Evolutionary conservation across 1,284 basidiomycete genomes (phyloP).

Genomic region (Gomphus bonarii): DNA sequence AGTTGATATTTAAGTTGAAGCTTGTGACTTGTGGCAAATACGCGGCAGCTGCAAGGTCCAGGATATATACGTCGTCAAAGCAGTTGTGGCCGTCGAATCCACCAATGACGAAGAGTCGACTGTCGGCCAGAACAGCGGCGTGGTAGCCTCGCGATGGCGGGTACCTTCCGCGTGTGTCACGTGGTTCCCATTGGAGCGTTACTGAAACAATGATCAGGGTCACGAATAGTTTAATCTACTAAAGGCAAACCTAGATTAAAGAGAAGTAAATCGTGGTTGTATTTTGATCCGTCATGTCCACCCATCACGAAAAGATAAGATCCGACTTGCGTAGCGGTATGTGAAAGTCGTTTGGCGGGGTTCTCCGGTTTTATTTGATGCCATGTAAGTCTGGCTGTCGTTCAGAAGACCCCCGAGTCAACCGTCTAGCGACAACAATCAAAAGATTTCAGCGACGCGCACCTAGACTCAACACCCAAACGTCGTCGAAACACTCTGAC

Average conservation of each 20-base stretch:
- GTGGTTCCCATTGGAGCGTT: conserved; percentile 54
- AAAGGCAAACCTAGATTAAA: conserved; percentile 72
- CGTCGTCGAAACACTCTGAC: conserved; percentile 67
- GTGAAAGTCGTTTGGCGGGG: conserved; percentile 57
- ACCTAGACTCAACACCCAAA: conserved; percentile 84
- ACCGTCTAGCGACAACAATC: neutral
- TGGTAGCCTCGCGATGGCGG: conserved; percentile 75
- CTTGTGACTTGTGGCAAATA: conserved; percentile 90
- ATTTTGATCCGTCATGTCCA: conserved; percentile 75
- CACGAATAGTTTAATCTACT: neutral
- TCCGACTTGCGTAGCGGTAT: conserved; percentile 87
- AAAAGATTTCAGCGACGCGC: conserved; percentile 21
- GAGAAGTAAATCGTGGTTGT: conserved; percentile 70
- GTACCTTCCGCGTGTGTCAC: conserved; percentile 53
- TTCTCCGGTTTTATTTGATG: conserved; percentile 46
- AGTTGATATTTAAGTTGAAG: conserved; percentile 29
- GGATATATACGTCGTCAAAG: conserved; percentile 75
- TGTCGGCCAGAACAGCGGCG: conserved; percentile 71
- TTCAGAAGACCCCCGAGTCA: neutral
- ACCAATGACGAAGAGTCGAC: conserved; percentile 77
- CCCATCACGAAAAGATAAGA: conserved; percentile 86
- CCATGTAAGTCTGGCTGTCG: conserved; percentile 63
- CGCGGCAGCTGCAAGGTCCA: conserved; percentile 81
- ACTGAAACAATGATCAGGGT: conserved; percentile 26
- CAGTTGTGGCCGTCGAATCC: conserved; percentile 78